Percentiles rank a stretch among this genome's conserved stretches.
Conservation (phyloP, 1,284 basidiomycete genomes). For the Trichosporon asahii region DNA sequence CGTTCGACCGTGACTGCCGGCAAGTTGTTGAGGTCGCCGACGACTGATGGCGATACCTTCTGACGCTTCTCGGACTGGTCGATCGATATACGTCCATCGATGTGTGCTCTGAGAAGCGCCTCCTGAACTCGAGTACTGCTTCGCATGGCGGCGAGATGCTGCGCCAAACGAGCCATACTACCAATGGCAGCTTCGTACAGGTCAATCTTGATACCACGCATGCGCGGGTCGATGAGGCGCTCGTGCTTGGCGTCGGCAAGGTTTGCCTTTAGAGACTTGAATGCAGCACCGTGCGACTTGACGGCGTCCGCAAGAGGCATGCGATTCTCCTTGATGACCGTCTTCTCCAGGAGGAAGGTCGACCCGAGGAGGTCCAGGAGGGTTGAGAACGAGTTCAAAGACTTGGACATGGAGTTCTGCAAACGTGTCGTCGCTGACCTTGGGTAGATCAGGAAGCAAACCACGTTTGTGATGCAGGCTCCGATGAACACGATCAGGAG, state of each 20-base stretch:
- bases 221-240: slow-evolving; percentile 58
- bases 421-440: slow-evolving; percentile 77
- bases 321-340: slow-evolving; percentile 30
- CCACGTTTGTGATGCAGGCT: slow-evolving; percentile 70
- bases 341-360: slow-evolving; percentile 72
- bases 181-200: slow-evolving; percentile 81
- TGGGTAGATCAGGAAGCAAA: slow-evolving; percentile 80
- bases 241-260: slow-evolving; percentile 80
- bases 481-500: slow-evolving; percentile 75
- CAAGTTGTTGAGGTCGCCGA: slow-evolving; percentile 55
- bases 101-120: slow-evolving; percentile 66
- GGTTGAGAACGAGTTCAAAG: slow-evolving; percentile 80
- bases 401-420: slow-evolving; percentile 73
- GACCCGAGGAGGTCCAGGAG: slow-evolving; percentile 73
- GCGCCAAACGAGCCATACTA: slow-evolving; percentile 78
- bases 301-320: slow-evolving; percentile 70
- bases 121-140: slow-evolving; percentile 78
- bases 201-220: slow-evolving; percentile 54
- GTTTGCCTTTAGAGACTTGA: slow-evolving; percentile 78
- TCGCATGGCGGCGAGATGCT: slow-evolving; percentile 81
- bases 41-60: slow-evolving; percentile 22
- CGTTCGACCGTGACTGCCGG: slow-evolving; percentile 22
- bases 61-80: slow-evolving; percentile 24
- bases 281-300: slow-evolving; percentile 76
- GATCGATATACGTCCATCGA: slow-evolving; percentile 58